Evolutionary conservation across 345 rosid genomes (phyloP), one percentile per base, ranked within the genome.

Genomic region (Eucalyptus curtisii): DNA sequence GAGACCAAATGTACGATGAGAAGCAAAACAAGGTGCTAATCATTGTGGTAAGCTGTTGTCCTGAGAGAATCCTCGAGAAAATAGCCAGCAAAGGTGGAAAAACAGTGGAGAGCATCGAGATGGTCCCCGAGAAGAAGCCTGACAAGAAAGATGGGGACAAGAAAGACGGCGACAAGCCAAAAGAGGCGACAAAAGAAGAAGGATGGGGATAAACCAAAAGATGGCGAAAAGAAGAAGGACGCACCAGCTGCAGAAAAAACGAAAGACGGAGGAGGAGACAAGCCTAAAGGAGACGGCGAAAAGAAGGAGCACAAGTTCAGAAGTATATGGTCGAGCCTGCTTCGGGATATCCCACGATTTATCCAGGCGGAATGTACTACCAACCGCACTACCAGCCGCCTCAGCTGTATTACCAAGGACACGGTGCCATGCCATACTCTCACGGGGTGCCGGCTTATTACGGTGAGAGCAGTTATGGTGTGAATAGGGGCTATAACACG

Each of bases 11-110:
- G 3, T 92, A 80, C 55, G 90, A 93, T 7, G 91, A 90, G 86
- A 92, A 93, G 90, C 59, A 87, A 20, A 90, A 91, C 53, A 81
- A 57, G 45, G 93, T 90, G 89, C 10, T 4, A 33, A 82, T 93
- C 87, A 87, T 25, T 15, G 94, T 93, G 64, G 87, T 87, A 7
- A 91, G 91, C 52, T 91, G 93, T 90, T 88, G 90, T 68, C 94
- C 93, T 1, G 93, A 93, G 16, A 90, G 86, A 64, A 87, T 91
- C 48, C 89, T 40, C 27, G 10, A 88, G 22, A 90, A 90, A 89
- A 92, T 93, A 37, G 5, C 17, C 17, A 53, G 90, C 86, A 91
- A 90, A 87, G 94, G 93, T 3, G 93, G 93, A 12, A 76, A 87
- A 5, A 45, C 88, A 7, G 82, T 93, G 9, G 87, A 92, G 90